Percentiles rank a stretch among this genome's conserved stretches.
These are phyloP conservation scores for Letharia lupina DNA, from an alignment of 495 filamentous ascomycete genomes.

Conservation along the genomic window DNA sequence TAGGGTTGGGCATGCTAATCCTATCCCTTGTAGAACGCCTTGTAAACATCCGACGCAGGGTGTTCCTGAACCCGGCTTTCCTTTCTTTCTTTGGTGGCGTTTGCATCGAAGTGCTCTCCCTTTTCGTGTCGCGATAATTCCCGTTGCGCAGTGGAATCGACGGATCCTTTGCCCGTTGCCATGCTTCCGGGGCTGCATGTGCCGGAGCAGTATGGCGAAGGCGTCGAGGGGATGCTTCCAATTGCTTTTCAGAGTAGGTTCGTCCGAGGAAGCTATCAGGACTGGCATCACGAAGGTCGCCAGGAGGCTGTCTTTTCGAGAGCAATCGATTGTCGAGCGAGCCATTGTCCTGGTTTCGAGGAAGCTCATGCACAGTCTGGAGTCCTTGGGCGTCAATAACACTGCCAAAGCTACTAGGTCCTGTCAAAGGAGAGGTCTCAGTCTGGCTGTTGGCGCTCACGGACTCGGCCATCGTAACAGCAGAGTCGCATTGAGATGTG, in stretches of 20 bases:
- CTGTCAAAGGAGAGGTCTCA: slow-evolving; percentile 19
- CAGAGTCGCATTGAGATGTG: slow-evolving; percentile 2
- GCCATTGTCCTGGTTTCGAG: slow-evolving; percentile 14
- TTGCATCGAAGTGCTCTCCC: slow-evolving; percentile 1
- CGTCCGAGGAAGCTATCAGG: slow-evolving; percentile 17
- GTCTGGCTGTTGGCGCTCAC: slow-evolving; percentile 15
- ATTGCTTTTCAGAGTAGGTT: slow-evolving; percentile 17
- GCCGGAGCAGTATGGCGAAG: slow-evolving; percentile 13
- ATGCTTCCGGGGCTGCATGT: slow-evolving; percentile 4
- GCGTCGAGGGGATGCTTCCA: slow-evolving; percentile 16
- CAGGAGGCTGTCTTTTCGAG: slow-evolving; percentile 9
- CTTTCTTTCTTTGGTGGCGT: slow-evolving; percentile 19
- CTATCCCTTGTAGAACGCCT: slow-evolving; percentile 21
- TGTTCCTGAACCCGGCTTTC: slow-evolving; percentile 20
- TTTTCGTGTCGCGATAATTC: slow-evolving; percentile 10
- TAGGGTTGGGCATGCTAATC: slow-evolving; percentile 23
- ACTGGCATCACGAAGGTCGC: slow-evolving; percentile 18
- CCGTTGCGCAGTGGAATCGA: slow-evolving; percentile 16
- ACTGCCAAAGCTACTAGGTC: slow-evolving; percentile 18
- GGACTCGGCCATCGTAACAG: slow-evolving; percentile 10
- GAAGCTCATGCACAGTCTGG: slow-evolving; percentile 20
- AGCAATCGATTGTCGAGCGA: slow-evolving; percentile 3
- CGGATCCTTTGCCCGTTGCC: slow-evolving; percentile 9
- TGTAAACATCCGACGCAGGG: slow-evolving; percentile 25
- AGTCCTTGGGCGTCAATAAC: slow-evolving; percentile 17